Conservation (phyloP, 257 asterid genomes). For the Lantana camara region DNA sequence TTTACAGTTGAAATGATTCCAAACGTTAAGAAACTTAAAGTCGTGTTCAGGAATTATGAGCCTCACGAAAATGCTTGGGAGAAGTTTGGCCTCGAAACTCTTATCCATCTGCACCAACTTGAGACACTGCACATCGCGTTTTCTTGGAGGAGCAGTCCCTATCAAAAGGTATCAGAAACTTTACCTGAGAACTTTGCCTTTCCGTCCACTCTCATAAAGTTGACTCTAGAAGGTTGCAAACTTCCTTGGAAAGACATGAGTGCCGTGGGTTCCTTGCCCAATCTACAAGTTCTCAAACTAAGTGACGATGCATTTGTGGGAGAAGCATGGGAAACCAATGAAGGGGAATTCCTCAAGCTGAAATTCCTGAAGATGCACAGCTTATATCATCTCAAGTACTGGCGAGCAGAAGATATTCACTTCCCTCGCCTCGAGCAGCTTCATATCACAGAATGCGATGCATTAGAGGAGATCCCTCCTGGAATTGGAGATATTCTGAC, state of each 20-base stretch:
- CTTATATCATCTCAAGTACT: neutral
- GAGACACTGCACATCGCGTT: neutral
- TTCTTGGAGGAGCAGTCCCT: neutral
- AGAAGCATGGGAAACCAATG: neutral
- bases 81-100: neutral
- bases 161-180: too few relatives aligned
- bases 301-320: neutral
- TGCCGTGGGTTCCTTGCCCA: neutral
- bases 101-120: neutral
- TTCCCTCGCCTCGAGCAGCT: neutral
- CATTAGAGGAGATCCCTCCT: neutral
- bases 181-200: neutral
- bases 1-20: neutral
- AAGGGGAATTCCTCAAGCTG: slow-evolving; percentile 1
- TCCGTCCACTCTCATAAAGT: neutral
- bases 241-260: neutral
- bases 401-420: neutral
- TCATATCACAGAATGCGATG: neutral
- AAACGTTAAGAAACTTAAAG: neutral
- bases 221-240: neutral
- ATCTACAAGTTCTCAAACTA: neutral
- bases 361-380: neutral
- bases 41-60: neutral
- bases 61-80: neutral
- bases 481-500: slow-evolving; percentile 6